Evolutionary conservation across 2,329 filamentous ascomycete species (phyloP).

Genomic region (Xylariaceae sp.): DNA sequence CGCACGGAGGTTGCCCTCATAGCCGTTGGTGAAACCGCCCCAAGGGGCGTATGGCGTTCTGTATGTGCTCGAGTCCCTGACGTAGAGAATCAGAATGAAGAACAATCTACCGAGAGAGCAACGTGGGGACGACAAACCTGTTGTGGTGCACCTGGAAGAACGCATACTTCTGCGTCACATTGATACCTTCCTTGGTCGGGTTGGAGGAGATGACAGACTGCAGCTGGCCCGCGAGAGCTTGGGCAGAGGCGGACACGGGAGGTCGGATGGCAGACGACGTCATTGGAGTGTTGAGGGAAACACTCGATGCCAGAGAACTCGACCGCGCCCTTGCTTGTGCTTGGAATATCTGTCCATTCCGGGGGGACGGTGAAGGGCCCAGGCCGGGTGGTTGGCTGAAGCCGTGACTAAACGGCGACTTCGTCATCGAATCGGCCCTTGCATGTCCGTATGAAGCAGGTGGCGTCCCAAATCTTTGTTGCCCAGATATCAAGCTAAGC

Average conservation of each 20-base stretch:
- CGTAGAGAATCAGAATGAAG: constrained; percentile 18
- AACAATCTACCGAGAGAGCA: constrained; percentile 9
- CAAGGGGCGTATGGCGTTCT: constrained; percentile 53
- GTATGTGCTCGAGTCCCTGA: constrained; percentile 50
- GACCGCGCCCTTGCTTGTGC: constrained; percentile 31
- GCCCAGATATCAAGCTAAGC: constrained; percentile 28
- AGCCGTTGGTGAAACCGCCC: constrained; percentile 57
- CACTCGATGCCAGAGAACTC: constrained; percentile 29
- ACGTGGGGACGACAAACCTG: constrained; percentile 36
- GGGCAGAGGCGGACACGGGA: constrained; percentile 29
- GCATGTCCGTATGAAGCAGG: constrained; percentile 30
- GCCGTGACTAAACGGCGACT: constrained; percentile 32
- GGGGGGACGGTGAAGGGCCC: constrained; percentile 29
- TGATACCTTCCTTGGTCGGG: constrained; percentile 24
- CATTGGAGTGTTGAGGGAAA: constrained; percentile 31
- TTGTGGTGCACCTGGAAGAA: constrained; percentile 59
- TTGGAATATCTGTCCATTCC: constrained; percentile 32
- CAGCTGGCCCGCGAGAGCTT: constrained; percentile 24
- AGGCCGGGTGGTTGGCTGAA: constrained; percentile 30
- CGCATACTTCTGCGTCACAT: constrained; percentile 47
- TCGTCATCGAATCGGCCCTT: constrained; percentile 26
- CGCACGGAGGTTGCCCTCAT: constrained; percentile 47
- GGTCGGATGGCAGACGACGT: constrained; percentile 34
- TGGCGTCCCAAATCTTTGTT: constrained; percentile 28
- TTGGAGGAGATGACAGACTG: constrained; percentile 21